Evolutionary conservation across 306 rosid species (phyloP), one percentile per base, ranked within the genome.

Genomic region (Rosa rugosa): DNA sequence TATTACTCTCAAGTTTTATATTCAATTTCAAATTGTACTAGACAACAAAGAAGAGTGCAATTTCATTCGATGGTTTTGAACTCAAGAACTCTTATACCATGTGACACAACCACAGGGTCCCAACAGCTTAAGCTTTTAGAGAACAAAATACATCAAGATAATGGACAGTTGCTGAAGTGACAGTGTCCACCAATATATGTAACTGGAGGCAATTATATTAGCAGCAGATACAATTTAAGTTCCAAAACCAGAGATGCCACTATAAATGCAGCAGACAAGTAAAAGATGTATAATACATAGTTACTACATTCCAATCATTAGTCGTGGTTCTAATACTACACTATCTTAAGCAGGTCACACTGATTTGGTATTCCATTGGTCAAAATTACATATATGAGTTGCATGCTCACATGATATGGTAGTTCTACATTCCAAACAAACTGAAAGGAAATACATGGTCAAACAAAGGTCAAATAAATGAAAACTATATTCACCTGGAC

Each of bases 401-500:
- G 3, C 11, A 51, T 40, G 6, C 20, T 42, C 31, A 62, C 49
- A 64, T 8, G 9, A 65, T 9, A 16, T 74, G 41, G 10, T 40
- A 74, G 65, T 13, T 49, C 71, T 18, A 68, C 25, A 20, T 60
- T 38, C 22, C 31, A 42, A 66, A 49, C 25, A 54, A 67, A 54
- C 5, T 44, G 51, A 51, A 59, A 38, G 38, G 25, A 38, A 70
- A 50, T 16, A 38, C 63, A 11, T 22, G 14, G 17, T 40, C 79
- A 71, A 81, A 81, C 25, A 71, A 20, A 46, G 34, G 45, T 42
- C 54, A 76, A 70, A 62, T 31, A 17, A 42, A 45, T 0, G 44
- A 45, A 81, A 49, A 42, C 11, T 1, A 20, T 68, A 45, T 47
- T 16, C 50, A 95, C 99, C 98, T 87, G 91, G 54, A 89, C 86